Evolutionary conservation across 2,329 filamentous ascomycete species (phyloP).

Genomic region (Cladophialophora exuberans): DNA sequence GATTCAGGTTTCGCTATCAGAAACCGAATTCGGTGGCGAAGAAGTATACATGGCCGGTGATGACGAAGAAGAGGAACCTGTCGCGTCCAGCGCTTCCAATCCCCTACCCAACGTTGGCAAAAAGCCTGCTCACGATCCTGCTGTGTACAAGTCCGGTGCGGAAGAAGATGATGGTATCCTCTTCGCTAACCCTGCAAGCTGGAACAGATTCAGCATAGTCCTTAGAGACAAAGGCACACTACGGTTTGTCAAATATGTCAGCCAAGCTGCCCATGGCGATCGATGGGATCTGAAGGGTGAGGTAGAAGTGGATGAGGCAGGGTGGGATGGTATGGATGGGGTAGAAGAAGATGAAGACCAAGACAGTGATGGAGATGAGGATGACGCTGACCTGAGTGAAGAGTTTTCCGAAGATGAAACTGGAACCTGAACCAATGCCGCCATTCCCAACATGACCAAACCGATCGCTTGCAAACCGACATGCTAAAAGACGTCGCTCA

Average conservation of each 20-base stretch:
- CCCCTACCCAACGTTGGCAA: slow-evolving; percentile 37
- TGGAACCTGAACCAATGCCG: not conserved
- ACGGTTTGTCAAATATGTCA: slow-evolving; percentile 96
- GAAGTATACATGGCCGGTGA: slow-evolving; percentile 88
- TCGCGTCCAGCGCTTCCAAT: slow-evolving; percentile 31
- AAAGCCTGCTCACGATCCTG: slow-evolving; percentile 64
- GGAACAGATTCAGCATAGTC: slow-evolving; percentile 93
- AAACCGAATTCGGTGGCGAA: slow-evolving; percentile 48
- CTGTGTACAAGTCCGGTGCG: slow-evolving; percentile 74
- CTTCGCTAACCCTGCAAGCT: slow-evolving; percentile 70
- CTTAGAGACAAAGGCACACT: slow-evolving; percentile 83
- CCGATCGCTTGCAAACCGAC: no score
- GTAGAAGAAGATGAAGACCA: slow-evolving; percentile 26
- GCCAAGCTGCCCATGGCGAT: slow-evolving; percentile 78
- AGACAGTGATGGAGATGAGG: slow-evolving; percentile 30
- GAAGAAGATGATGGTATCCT: slow-evolving; percentile 77
- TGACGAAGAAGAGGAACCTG: slow-evolving; percentile 63
- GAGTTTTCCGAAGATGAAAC: slow-evolving; percentile 6
- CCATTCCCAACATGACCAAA: no score
- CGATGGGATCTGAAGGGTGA: slow-evolving; percentile 87
- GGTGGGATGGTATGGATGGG: slow-evolving; percentile 31
- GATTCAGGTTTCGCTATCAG: slow-evolving; percentile 38
- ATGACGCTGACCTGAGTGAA: slow-evolving; percentile 24
- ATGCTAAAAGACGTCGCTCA: not conserved
- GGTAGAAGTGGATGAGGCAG: slow-evolving; percentile 52